Conservation (phyloP, 495 filamentous ascomycete genomes). For the Penicillium tannophilum region DNA sequence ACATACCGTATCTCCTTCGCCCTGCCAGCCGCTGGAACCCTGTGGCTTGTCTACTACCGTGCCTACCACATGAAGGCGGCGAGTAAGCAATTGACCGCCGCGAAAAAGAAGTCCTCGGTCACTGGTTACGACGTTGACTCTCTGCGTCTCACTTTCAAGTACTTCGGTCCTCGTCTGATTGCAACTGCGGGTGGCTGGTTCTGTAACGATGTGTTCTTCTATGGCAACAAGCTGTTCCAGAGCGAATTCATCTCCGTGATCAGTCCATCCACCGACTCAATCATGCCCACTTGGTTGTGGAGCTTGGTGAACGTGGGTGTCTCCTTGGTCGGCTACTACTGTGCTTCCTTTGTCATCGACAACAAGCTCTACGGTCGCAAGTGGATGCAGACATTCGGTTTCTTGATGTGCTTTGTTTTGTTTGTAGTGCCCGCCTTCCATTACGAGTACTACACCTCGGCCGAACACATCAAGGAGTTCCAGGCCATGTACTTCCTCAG, state of each 20-base stretch:
- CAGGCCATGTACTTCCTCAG: conserved; percentile 91
- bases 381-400: conserved; percentile 88
- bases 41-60: conserved; percentile 93
- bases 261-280: conserved; percentile 57
- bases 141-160: conserved; percentile 68
- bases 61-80: conserved; percentile 82
- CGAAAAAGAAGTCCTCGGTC: conserved; percentile 82
- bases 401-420: conserved; percentile 82
- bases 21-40: conserved; percentile 79
- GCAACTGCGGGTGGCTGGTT: conserved; percentile 86
- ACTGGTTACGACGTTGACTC: conserved; percentile 88
- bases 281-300: conserved; percentile 88
- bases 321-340: conserved; percentile 81
- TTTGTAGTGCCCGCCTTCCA: conserved; percentile 85
- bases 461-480: conserved; percentile 71
- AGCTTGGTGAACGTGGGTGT: conserved; percentile 85
- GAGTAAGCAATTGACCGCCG: conserved; percentile 68
- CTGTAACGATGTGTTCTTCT: conserved; percentile 94
- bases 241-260: conserved; percentile 80
- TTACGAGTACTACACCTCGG: conserved; percentile 72
- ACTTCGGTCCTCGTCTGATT: conserved; percentile 82
- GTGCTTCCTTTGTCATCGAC: conserved; percentile 78
- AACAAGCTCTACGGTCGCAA: conserved; percentile 92
- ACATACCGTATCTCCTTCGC: conserved; percentile 84
- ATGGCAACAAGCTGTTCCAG: conserved; percentile 97